Base-by-base conservation (phyloP, 805 yeast genomes). In the Yarrowia sp. region DNA sequence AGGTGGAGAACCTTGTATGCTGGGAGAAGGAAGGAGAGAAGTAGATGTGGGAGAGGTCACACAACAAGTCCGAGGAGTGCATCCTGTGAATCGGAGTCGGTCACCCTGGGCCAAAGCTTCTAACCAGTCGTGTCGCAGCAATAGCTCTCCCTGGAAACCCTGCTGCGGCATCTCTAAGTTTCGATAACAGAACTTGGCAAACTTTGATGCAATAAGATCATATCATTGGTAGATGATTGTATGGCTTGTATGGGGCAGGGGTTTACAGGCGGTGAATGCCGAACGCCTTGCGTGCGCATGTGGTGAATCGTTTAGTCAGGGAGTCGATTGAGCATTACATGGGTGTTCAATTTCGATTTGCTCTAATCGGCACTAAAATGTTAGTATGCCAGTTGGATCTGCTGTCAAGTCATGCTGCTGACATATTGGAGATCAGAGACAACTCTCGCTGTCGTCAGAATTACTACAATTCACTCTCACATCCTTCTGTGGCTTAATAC, bases 1-100 rank as follows among this genome's bases (percentile, higher is more conserved):
- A 36, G 41, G 26, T 50, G 56, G 56, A 36, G 56, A 50, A n/a
- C 41, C 41, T 50, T 35, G 52, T 26, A 19, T 26, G 36, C 50
- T 46, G 5, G 48, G 26, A 43, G 19, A 22, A 46, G 50, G n/a
- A 35, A 26, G 35, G 5, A 14, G 10, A 4, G 11, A 14, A 1
- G 10, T 5, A 5, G 52, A 15, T 14, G 3, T 3, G 14, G 52
- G 7, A 15, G 8, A 4, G 2, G 15, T 46, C 32, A 5, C 32
- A 22, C 8, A 22, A 14, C 11, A 7, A 46, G 2, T 46, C 35
- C 19, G 32, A 22, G 19, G 15, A 46, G 50, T 22, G 50, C 48
- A 16, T 16, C 10, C 8, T 15, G 46, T 2, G 7, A 8, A 48
- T 26, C 32, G 32, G 32, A 26, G 32, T 26, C 32, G 7, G 7